A percentile compares a stretch with the other conserved stretches of the same genome.
Conservation (phyloP, 2,329 filamentous ascomycete species). For the Harringtonia lauricola region DNA sequence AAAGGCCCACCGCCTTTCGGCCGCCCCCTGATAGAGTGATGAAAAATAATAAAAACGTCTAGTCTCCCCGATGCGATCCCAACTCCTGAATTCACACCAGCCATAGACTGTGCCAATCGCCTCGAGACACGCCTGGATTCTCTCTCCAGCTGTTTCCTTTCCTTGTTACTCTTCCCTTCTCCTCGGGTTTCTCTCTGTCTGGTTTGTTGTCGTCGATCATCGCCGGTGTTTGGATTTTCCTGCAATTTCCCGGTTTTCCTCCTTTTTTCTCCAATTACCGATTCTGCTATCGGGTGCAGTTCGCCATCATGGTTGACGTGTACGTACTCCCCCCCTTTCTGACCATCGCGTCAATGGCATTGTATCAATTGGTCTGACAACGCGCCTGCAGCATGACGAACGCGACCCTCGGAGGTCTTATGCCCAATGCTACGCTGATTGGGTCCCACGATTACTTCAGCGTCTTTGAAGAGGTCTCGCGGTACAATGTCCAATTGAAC, state of each 20-base stretch:
- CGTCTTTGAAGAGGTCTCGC: constrained; percentile 52
- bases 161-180: neutral
- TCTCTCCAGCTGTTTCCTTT: neutral
- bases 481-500: constrained; percentile 78
- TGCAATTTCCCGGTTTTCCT: neutral
- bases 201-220: neutral
- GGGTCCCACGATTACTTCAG: constrained; percentile 44
- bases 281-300: neutral
- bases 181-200: neutral
- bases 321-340: neutral
- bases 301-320: neutral
- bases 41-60: constrained; percentile 1
- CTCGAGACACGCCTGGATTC: no score
- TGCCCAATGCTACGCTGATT: constrained; percentile 23
- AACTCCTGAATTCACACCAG: neutral
- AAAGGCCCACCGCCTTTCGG: neutral
- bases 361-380: neutral
- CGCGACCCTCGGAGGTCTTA: constrained; percentile 5
- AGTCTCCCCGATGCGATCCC: neutral
- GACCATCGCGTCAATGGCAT: no score
- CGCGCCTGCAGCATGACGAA: constrained; percentile 5
- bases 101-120: neutral
- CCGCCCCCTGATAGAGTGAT: neutral
- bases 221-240: neutral
- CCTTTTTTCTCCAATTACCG: constrained; percentile 4